phyloP scores from a whole-genome alignment of 495 filamentous ascomycete species.

The Neurospora cerealis region DNA sequence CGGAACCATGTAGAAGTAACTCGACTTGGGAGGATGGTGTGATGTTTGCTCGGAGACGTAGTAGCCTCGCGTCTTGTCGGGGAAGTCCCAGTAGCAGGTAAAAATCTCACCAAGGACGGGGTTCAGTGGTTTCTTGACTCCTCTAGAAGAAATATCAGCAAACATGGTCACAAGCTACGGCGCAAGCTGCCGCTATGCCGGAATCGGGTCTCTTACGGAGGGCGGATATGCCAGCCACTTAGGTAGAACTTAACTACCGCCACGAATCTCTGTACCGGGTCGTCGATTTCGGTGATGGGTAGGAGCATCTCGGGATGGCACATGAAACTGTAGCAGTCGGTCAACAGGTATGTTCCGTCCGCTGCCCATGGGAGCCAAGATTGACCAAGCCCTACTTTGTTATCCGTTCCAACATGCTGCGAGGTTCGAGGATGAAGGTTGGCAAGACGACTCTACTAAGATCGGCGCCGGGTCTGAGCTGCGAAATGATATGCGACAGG shows the following conservation, averaged over 20 bases:
- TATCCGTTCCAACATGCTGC: constrained; percentile 96
- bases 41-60: constrained; percentile 92
- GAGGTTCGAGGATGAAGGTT: constrained; percentile 95
- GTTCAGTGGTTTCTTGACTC: constrained; percentile 97
- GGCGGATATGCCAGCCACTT: constrained; percentile 98
- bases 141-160: constrained; percentile 42
- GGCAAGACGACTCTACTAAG: constrained; percentile 88
- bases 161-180: neutral
- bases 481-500: constrained; percentile 91
- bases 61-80: constrained; percentile 76
- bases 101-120: constrained; percentile 93
- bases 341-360: constrained; percentile 10
- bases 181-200: neutral
- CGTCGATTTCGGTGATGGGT: constrained; percentile 76
- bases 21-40: constrained; percentile 96
- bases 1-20: constrained; percentile 98
- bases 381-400: constrained; percentile 61
- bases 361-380: neutral
- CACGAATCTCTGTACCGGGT: constrained; percentile 84
- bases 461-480: constrained; percentile 90
- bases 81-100: constrained; percentile 92
- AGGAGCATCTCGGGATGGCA: constrained; percentile 94
- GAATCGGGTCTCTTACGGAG: constrained; percentile 52
- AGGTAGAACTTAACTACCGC: constrained; percentile 96
- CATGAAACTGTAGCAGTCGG: constrained; percentile 70